Evolutionary conservation across 495 filamentous ascomycete species (phyloP).

Genomic region (Rhizodiscina lignyota): DNA sequence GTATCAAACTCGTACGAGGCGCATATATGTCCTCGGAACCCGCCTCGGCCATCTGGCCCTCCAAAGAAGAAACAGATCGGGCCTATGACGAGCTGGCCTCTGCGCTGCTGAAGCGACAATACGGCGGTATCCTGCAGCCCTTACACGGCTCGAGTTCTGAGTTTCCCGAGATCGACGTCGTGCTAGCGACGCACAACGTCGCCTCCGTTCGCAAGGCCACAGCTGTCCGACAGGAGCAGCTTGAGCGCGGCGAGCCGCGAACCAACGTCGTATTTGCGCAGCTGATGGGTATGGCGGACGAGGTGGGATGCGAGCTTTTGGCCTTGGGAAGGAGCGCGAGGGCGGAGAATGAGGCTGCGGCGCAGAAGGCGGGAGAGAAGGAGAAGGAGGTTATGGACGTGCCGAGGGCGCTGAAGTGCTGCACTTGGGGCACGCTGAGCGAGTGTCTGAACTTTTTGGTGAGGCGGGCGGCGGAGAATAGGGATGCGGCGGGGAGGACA

Average conservation of each 20-base stretch:
- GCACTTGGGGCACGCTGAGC: slow-evolving; percentile 78
- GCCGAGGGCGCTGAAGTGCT: slow-evolving; percentile 66
- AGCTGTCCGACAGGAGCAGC: slow-evolving; percentile 35
- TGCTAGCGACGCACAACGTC: slow-evolving; percentile 89
- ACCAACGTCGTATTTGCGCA: slow-evolving; percentile 69
- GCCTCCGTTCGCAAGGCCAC: slow-evolving; percentile 60
- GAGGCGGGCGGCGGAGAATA: slow-evolving; percentile 77
- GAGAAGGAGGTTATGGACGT: slow-evolving; percentile 19
- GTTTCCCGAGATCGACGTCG: slow-evolving; percentile 50
- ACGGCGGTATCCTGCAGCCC: slow-evolving; percentile 32
- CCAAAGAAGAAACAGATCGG: slow-evolving; percentile 65
- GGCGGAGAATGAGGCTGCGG: slow-evolving; percentile 12
- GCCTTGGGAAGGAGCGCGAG: slow-evolving; percentile 25
- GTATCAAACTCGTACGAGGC: slow-evolving; percentile 83
- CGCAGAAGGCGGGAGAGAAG: slow-evolving; percentile 6
- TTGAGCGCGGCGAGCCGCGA: slow-evolving; percentile 22
- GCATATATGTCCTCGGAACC: slow-evolving; percentile 78
- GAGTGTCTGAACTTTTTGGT: slow-evolving; percentile 92
- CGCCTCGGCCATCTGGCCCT: slow-evolving; percentile 57
- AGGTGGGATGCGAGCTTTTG: slow-evolving; percentile 72
- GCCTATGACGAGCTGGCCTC: slow-evolving; percentile 47
- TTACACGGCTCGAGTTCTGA: slow-evolving; percentile 10
- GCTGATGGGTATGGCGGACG: slow-evolving; percentile 94
- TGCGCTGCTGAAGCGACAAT: slow-evolving; percentile 30
- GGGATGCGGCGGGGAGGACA: slow-evolving; percentile 68